Evolutionary conservation across 306 rosid species (phyloP).

Genomic region (Ammopiptanthus mongolicus): DNA sequence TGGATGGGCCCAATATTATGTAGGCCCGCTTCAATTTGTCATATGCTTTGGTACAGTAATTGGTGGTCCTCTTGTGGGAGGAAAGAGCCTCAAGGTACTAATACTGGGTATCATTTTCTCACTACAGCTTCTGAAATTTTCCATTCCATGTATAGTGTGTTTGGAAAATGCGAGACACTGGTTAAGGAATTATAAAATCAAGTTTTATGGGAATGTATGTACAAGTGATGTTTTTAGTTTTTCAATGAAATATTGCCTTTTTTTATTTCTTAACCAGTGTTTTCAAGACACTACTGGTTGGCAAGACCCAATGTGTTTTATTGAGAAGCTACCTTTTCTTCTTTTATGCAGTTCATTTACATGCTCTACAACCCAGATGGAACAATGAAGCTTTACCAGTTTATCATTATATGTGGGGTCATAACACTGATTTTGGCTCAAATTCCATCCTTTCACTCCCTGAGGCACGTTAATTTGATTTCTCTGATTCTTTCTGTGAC

Average conservation of each 20-base stretch:
- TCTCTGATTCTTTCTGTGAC: constrained; percentile 56
- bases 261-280: too few species aligned
- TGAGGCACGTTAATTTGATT: constrained; percentile 65
- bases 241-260: too few species aligned
- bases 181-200: too few species aligned
- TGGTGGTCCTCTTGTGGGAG: constrained; percentile 66
- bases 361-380: constrained; percentile 54
- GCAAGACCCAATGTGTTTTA: too few species aligned
- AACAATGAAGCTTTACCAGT: constrained; percentile 60
- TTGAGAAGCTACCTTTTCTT: constrained; percentile 20
- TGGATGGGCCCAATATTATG: constrained; percentile 63
- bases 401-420: constrained; percentile 51
- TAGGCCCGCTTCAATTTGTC: constrained; percentile 65
- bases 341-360: constrained; percentile 55
- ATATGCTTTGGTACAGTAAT: constrained; percentile 68
- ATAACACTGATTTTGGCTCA: constrained; percentile 59
- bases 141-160: not conserved
- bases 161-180: too few species aligned
- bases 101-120: not conserved
- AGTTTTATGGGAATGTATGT: too few species aligned
- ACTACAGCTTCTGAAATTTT: not conserved
- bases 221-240: too few species aligned
- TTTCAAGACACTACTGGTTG: too few species aligned
- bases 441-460: constrained; percentile 82
- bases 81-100: constrained; percentile 62